Base-by-base conservation (phyloP, 305 asterid genomes). In the Solanum hybrid region DNA sequence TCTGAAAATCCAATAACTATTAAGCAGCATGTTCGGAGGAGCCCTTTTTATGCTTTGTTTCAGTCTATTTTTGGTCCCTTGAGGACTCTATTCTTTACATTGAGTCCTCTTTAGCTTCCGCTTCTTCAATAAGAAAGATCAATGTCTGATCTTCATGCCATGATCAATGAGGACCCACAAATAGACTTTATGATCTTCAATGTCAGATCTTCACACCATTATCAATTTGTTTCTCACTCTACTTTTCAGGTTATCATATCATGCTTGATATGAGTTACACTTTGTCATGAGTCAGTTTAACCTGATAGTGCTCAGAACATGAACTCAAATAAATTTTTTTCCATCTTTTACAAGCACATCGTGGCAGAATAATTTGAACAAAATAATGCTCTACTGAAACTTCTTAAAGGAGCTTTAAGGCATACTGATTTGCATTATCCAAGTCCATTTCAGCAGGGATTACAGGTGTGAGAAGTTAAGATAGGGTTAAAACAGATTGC, bases 351-450 rank as follows among this genome's bases (percentile, higher is more conserved):
- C 85, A 51, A 51, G 87, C 26, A 81, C 71, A 31, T 84, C 0
- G 8, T 84, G 38, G 6, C 72, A 29, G 79, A 73, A 29, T 5
- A 13, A 27, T 13, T 73, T 27, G 0, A 73, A 29, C 36, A 29
- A 73, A 73, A 6, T 0, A 73, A 73, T 29, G 9, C 36, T 73
- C 20, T n/a, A 79, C 10, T 78, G 84, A 10, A 78, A 78, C 84
- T 78, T 78, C 84, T 34, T 78, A 22, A 78, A 78, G 64, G 64
- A 79, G 34, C 64, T 37, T 13, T 12, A 79, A 79, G 73, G 34
- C 79, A 24, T 94, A 98, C 98, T 93, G 94, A 51, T 98, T 95
- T 22, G 97, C 98, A 88, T 95, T 95, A 91, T 86, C 88, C 88
- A 95, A 92, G 73, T 91, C 92, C 78, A 94, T 95, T 91, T 96